Conservation (phyloP, 495 filamentous ascomycete genomes). For the Symbiotaphrina buchneri region DNA sequence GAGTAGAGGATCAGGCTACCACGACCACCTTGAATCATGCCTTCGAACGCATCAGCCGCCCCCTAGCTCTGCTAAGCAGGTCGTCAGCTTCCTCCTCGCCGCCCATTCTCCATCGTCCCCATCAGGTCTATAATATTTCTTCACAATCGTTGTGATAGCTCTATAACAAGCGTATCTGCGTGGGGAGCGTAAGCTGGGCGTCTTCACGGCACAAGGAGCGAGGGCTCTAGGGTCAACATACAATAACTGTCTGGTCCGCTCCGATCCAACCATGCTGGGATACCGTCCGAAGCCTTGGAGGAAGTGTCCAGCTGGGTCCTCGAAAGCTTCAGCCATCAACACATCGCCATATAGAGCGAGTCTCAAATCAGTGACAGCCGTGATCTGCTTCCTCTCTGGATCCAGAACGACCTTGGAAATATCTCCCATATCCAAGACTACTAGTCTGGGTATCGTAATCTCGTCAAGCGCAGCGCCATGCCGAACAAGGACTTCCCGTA, state of each 20-base stretch:
- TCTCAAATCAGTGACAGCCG: background rate
- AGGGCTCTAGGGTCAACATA: background rate
- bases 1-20: too few species aligned
- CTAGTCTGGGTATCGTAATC: background rate
- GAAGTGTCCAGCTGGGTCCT: too few species aligned
- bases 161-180: constrained; percentile 2
- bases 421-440: background rate
- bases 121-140: constrained; percentile 1
- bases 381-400: background rate
- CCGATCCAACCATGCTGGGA: background rate
- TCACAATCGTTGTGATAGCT: constrained; percentile 1
- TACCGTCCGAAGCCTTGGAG: constrained; percentile 1
- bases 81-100: too few species aligned
- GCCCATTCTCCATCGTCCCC: too few species aligned
- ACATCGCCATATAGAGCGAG: background rate
- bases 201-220: too few species aligned
- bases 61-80: too few species aligned
- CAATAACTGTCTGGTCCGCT: constrained; percentile 1
- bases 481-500: background rate
- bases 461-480: background rate
- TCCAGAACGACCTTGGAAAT: background rate
- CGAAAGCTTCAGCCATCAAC: background rate
- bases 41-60: too few species aligned
- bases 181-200: too few species aligned
- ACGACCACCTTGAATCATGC: too few species aligned